phyloP scores from a whole-genome alignment of 805 yeast species.

The Kockiozyma suomiensis region DNA sequence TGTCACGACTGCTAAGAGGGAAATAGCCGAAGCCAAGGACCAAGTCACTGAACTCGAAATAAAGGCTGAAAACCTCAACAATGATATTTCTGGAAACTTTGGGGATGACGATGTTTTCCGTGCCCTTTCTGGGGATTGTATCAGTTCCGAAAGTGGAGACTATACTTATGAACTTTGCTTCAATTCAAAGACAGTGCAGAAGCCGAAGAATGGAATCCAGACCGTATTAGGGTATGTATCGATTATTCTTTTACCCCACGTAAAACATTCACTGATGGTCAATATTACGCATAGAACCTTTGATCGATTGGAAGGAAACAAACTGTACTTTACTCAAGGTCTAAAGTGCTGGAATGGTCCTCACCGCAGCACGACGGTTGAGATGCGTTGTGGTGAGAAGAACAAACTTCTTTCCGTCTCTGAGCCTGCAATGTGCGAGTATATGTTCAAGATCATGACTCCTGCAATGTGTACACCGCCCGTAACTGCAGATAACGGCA shows the following conservation, averaged over 20 bases:
- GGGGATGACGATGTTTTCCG: slow-evolving; percentile 71
- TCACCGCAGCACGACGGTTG: slow-evolving; percentile 65
- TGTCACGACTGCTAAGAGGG: slow-evolving; percentile 27
- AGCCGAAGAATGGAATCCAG: slow-evolving; percentile 47
- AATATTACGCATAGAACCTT: slow-evolving; percentile 19
- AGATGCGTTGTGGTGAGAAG: slow-evolving; percentile 65
- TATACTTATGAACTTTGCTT: slow-evolving; percentile 69
- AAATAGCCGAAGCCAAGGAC: slow-evolving; percentile 13
- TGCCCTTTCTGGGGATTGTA: slow-evolving; percentile 55
- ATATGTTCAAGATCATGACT: slow-evolving; percentile 50
- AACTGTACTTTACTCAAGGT: slow-evolving; percentile 58
- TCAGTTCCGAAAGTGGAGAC: slow-evolving; percentile 60
- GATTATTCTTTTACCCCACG: slow-evolving; percentile 23
- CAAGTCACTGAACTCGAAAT: slow-evolving; percentile 24
- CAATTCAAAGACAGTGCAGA: slow-evolving; percentile 60
- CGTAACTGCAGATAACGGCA: slow-evolving; percentile 9
- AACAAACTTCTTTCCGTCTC: slow-evolving; percentile 63
- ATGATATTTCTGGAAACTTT: slow-evolving; percentile 39
- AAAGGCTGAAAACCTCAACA: slow-evolving; percentile 27
- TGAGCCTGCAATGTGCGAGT: slow-evolving; percentile 89
- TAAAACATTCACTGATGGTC: not conserved
- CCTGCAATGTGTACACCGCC: slow-evolving; percentile 40
- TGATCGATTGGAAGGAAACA: slow-evolving; percentile 39
- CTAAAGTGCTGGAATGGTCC: slow-evolving; percentile 96
- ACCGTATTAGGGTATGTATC: slow-evolving; percentile 53